Conservation (phyloP, 805 yeast genomes). For the Naumovozyma dairenensis region DNA sequence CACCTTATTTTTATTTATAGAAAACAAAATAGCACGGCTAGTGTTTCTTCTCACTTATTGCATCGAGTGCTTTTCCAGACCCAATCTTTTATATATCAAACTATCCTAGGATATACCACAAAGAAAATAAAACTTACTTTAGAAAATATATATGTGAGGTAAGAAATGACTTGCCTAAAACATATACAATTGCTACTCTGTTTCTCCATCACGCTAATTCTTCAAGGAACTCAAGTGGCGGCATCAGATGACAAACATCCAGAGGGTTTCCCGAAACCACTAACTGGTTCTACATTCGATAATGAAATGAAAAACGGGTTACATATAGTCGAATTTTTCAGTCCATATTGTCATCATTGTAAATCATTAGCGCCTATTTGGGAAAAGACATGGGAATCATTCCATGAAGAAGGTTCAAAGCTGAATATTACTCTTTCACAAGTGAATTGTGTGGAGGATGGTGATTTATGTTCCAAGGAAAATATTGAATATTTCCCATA, state of each 20-base stretch:
- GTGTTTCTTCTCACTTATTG: too few relatives aligned
- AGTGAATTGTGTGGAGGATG: slow-evolving; percentile 78
- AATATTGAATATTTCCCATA: slow-evolving; percentile 59
- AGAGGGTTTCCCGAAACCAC: slow-evolving; percentile 36
- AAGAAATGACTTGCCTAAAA: too few relatives aligned
- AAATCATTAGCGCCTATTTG: slow-evolving; percentile 69
- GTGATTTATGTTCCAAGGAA: slow-evolving; percentile 73
- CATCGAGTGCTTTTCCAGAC: too few relatives aligned
- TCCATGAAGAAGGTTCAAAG: slow-evolving; percentile 36
- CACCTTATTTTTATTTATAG: too few relatives aligned
- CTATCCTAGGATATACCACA: too few relatives aligned
- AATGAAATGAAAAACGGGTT: slow-evolving; percentile 39
- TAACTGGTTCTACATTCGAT: slow-evolving; percentile 45
- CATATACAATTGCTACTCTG: too few relatives aligned
- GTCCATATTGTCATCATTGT: slow-evolving; percentile 88
- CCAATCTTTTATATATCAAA: too few relatives aligned
- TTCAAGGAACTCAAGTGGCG: too few relatives aligned
- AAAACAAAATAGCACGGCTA: too few relatives aligned
- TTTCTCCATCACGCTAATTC: too few relatives aligned
- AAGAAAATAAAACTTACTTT: too few relatives aligned
- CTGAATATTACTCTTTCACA: slow-evolving; percentile 49
- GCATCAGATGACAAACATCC: slow-evolving; percentile 3
- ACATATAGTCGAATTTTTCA: slow-evolving; percentile 77
- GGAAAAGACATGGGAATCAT: slow-evolving; percentile 51
- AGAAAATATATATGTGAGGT: too few relatives aligned